Conservation (phyloP, 164 flowering plant species). For the Buxus sempervirens region DNA sequence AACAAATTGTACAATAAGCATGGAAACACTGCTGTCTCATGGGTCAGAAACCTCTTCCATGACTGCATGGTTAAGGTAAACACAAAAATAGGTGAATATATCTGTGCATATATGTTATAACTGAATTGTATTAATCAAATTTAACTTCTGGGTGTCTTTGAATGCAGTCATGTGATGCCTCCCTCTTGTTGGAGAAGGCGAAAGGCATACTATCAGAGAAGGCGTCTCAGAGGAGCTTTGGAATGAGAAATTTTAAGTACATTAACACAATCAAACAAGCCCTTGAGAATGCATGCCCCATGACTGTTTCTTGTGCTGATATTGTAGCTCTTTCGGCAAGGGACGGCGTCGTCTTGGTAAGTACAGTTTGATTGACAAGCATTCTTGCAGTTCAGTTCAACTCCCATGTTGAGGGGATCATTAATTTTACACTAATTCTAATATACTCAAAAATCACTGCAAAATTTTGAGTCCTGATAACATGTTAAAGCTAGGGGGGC, state of each 20-base stretch:
- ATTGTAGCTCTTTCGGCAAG: conserved; percentile 80
- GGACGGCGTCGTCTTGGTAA: conserved; percentile 66
- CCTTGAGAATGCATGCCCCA: conserved; percentile 68
- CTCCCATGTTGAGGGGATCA: no score
- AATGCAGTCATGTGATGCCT: conserved; percentile 81
- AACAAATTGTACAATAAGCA: conserved; percentile 45
- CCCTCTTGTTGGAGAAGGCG: conserved; percentile 48
- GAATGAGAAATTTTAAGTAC: conserved; percentile 85
- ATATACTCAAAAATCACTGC: no score
- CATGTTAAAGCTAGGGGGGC: conserved; percentile 64
- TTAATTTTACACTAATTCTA: no score
- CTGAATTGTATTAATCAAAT: no score
- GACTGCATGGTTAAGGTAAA: conserved; percentile 82
- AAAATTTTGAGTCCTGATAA: no score
- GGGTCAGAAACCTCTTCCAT: conserved; percentile 84
- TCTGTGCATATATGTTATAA: no score
- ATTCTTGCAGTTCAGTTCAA: no score
- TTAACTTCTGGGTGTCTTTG: background rate
- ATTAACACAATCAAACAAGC: conserved; percentile 63
- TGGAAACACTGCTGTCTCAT: conserved; percentile 79
- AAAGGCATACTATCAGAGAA: conserved; percentile 50
- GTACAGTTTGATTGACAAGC: background rate
- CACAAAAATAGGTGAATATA: background rate
- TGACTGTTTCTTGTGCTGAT: conserved; percentile 88
- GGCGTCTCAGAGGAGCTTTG: conserved; percentile 59